phyloP scores from a whole-genome alignment of 305 asterid species.

The Fraxinus velutina region DNA sequence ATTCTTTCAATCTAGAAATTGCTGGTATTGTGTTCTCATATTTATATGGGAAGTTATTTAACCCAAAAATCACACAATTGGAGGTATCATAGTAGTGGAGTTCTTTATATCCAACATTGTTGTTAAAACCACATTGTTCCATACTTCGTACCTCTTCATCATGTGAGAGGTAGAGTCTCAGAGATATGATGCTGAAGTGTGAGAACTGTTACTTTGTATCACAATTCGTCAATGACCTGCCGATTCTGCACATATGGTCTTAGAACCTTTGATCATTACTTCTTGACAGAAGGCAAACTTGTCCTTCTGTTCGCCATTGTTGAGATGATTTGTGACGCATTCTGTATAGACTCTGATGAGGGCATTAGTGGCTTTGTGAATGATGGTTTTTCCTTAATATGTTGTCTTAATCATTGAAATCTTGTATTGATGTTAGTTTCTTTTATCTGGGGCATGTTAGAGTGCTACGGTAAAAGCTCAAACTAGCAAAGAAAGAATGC shows the following conservation, averaged over 20 bases:
- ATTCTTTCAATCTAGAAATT: neutral
- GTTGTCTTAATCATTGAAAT: neutral
- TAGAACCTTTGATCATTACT: neutral
- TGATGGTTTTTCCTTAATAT: neutral
- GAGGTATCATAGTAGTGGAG: neutral
- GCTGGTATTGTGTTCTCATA: neutral
- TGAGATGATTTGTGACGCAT: neutral
- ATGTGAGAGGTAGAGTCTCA: conserved; percentile 6
- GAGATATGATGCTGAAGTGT: neutral
- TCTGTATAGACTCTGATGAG: neutral
- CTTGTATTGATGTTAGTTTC: neutral
- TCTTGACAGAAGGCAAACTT: neutral
- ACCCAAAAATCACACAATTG: neutral
- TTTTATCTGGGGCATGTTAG: neutral
- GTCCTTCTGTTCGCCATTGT: neutral
- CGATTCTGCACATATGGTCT: neutral
- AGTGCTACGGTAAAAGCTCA: neutral
- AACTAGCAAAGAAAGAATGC: neutral
- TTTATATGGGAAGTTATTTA: neutral
- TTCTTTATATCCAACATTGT: neutral
- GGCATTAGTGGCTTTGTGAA: neutral
- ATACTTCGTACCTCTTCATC: neutral
- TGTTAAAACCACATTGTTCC: neutral
- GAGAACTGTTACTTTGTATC: neutral
- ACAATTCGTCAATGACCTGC: neutral